These are phyloP conservation scores for Diplodia seriata DNA, from an alignment of 2,329 filamentous ascomycete genomes.

Conservation along the genomic window DNA sequence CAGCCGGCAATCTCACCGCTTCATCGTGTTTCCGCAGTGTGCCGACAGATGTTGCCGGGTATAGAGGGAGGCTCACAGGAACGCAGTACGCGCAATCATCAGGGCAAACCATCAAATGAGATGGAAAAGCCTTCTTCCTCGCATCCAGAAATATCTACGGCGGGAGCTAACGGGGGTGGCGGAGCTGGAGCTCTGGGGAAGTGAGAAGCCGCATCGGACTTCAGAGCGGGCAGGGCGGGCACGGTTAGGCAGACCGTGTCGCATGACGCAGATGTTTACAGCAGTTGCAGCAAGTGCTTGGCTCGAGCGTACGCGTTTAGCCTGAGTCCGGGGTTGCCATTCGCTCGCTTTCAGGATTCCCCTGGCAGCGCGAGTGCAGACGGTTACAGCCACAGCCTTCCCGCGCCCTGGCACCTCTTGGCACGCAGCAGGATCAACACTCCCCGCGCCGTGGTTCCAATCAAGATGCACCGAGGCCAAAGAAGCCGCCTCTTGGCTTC, in stretches of 20 bases:
- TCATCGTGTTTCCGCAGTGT: background rate
- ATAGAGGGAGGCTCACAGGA: background rate
- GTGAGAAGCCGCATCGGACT: background rate
- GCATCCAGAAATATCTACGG: background rate
- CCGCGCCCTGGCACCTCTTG: conserved; percentile 26
- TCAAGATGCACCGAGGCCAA: conserved; percentile 2
- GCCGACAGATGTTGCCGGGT: background rate
- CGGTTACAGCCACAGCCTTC: conserved; percentile 20
- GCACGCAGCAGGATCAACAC: conserved; percentile 10
- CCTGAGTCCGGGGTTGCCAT: background rate
- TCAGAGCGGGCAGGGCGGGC: conserved; percentile 4
- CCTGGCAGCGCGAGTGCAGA: conserved; percentile 1
- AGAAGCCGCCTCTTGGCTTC: conserved; percentile 21
- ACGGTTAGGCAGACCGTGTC: conserved; percentile 3
- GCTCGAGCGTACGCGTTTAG: conserved; percentile 26
- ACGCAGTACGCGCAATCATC: background rate
- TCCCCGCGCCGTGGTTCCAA: conserved; percentile 24
- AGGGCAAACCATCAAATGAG: background rate
- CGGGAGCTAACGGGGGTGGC: background rate
- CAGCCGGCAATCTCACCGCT: conserved; percentile 3
- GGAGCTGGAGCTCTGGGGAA: background rate
- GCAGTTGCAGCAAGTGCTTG: background rate
- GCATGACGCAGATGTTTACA: conserved; percentile 16
- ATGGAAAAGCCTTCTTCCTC: background rate
- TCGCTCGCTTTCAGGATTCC: conserved; percentile 21